Base-by-base conservation (phyloP, 2,329 filamentous ascomycete genomes). In the Gnomoniopsis smithogilvyi region DNA sequence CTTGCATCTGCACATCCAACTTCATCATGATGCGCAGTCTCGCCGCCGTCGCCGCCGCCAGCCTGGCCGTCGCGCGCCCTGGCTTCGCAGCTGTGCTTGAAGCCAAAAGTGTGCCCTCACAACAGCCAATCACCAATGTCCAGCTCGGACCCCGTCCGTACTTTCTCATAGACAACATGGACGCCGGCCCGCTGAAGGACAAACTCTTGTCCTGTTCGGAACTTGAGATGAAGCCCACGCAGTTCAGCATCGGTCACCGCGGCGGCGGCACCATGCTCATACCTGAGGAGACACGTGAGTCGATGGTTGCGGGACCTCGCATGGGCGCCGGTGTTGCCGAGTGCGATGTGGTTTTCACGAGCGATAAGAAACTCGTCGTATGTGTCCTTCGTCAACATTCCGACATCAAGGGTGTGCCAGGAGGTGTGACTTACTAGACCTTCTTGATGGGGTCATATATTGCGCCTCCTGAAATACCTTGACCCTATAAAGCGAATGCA, bases 291-390 rank as follows among this genome's bases (percentile, higher is more conserved):
- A 84, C 83, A 34, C 69, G 75, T 49, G 77, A 88, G 70, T 83
- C 82, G 6, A 78, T 82, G 66, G 70, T 83, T 54, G 86, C 86
- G 0, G 86, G 85, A 45, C 80, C 82, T n/a, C 78, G 86, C 21
- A 88, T 88, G 85, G 86, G 86, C 33, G 82, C 85, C 6, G 86
- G 86, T 46, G 77, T 88, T 47, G 78, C 87, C 54, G 86, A 89
- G 72, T 89, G 86, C 70, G 86, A 89, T 68, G 85, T 88, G 17
- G 78, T 82, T 38, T 89, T 89, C 73, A 89, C 86, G 60, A 79
- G 76, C 63, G 86, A 89, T 70, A 78, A 78, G 33, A 73, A 85
- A 67, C 81, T 89, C n/a, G 86, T 89, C 26, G 26, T 30, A 30
- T 30, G 4, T 30, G 26, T 30, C 26, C 8, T 8, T 30, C 26